A percentile compares a stretch with the other conserved stretches of the same genome.
Conservation (phyloP, 139 green algal genomes). For the Asterochloris erici region DNA sequence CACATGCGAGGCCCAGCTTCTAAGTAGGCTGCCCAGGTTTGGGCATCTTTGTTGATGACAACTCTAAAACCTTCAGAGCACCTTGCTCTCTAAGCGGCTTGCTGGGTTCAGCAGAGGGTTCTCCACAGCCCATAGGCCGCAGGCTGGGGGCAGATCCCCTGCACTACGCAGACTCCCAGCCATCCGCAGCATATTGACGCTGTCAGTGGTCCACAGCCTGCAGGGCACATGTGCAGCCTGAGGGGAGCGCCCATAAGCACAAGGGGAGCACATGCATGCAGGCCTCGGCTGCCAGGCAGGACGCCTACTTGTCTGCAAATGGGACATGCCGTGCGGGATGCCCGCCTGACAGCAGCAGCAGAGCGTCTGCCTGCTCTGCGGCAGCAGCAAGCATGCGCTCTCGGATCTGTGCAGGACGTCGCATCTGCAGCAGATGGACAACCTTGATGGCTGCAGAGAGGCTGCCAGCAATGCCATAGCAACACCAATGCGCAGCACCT, state of each 20-base stretch:
- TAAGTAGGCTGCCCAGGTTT: neutral
- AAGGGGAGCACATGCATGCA: neutral
- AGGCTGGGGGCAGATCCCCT: conserved; percentile 31
- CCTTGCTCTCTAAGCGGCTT: conserved; percentile 39
- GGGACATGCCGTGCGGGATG: conserved; percentile 54
- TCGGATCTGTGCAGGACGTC: too few species aligned
- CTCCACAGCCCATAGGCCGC: conserved; percentile 66
- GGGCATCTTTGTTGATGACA: neutral
- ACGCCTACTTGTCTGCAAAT: conserved; percentile 5
- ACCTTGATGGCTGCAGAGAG: too few species aligned
- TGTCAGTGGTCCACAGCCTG: conserved; percentile 31
- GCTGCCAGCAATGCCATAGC: too few species aligned
- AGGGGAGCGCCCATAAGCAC: neutral
- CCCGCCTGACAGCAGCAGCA: conserved; percentile 64
- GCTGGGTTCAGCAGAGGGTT: conserved; percentile 58
- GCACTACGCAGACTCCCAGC: conserved; percentile 32
- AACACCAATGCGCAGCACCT: too few species aligned
- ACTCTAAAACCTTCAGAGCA: conserved; percentile 2
- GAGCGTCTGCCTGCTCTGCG: conserved; percentile 39
- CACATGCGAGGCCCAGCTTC: neutral
- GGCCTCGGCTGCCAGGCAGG: neutral
- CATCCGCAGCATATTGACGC: conserved; percentile 40
- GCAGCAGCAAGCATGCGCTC: too few species aligned
- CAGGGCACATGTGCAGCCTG: neutral
- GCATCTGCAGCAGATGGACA: too few species aligned